Conservation (phyloP, 2,329 filamentous ascomycete species). For the Cryphonectria nitschkei region DNA sequence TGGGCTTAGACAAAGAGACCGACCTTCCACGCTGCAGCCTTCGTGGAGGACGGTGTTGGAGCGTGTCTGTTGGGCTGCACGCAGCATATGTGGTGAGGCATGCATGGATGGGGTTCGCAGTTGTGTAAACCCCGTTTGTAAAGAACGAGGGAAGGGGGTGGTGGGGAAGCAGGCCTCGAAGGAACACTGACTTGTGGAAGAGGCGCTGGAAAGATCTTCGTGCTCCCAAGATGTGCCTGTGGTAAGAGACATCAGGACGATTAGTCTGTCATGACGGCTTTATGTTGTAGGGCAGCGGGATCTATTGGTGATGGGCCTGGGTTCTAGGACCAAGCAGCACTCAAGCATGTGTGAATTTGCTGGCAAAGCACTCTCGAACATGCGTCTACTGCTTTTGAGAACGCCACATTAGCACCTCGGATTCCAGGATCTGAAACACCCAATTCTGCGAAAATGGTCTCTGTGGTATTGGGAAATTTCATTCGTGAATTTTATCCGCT, state of each 20-base stretch:
- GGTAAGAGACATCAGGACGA: too few species aligned
- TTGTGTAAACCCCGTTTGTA: too few species aligned
- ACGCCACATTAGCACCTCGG: not conserved
- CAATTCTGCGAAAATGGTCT: constrained; percentile 10
- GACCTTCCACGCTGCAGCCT: not conserved
- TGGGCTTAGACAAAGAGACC: not conserved
- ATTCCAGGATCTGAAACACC: constrained; percentile 14
- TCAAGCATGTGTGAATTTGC: not conserved
- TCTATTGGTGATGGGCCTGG: too few species aligned
- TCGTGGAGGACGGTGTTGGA: not conserved
- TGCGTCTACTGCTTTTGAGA: constrained; percentile 11
- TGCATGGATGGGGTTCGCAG: not conserved
- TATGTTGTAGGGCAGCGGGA: not conserved
- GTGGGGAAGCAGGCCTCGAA: not conserved
- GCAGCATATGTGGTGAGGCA: not conserved
- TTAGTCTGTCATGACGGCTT: too few species aligned
- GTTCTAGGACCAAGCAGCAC: not conserved
- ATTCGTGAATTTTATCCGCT: constrained; percentile 31
- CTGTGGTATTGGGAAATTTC: constrained; percentile 28
- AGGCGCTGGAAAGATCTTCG: not conserved
- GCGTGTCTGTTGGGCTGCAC: not conserved
- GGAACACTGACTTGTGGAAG: not conserved
- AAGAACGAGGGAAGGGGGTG: too few species aligned
- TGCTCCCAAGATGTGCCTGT: not conserved
- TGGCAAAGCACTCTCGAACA: constrained; percentile 3